Evolutionary conservation across 495 filamentous ascomycete genomes (phyloP), one percentile per base, ranked within the genome.

Genomic region (Venustampulla echinocandica): DNA sequence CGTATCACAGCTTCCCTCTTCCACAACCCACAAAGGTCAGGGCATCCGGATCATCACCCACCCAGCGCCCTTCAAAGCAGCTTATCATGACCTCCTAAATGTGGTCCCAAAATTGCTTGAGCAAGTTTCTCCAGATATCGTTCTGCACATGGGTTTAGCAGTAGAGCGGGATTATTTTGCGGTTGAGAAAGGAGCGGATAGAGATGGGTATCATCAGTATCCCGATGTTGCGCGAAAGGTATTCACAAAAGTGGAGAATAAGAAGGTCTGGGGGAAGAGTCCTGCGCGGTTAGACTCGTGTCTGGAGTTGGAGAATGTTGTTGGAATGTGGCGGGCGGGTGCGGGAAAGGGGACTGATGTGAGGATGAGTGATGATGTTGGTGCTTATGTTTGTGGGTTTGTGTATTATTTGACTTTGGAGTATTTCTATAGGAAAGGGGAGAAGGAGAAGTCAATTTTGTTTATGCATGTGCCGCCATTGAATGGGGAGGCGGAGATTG

Each of bases 381-480:
- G 59, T 24, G 57, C 44, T 37, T 64, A 54, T 50, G 50, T 60
- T 1, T 61, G 59, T 54, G 61, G 61, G n/a, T 61, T 61, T 34
- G 37, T 61, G 10, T 64, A 60, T 47, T 64, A 58, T 41, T 39
- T 49, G 1, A 51, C 39, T 15, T 40, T 63, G 13, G 40, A 46
- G 37, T 53, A 41, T 25, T 44, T 50, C n/a, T 49, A 39, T 42
- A 45, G 25, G 49, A 56, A 5, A 6, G 20, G 14, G 5, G 18
- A 42, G 10, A 17, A 18, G 18, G 36, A 48, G 24, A 23, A 6
- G 6, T 4, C 25, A 11, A 38, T 50, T 10, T 10, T 55, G n/a
- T 55, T 55, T 23, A 42, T 55, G 30, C 52, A 55, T 49, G 52
- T 55, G 10, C 52, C 52, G 2, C 25, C 32, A 9, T 27, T 55